These are phyloP conservation scores for Amphibolis antarctica DNA, from an alignment of 106 monocot species.

Conservation along the genomic window DNA sequence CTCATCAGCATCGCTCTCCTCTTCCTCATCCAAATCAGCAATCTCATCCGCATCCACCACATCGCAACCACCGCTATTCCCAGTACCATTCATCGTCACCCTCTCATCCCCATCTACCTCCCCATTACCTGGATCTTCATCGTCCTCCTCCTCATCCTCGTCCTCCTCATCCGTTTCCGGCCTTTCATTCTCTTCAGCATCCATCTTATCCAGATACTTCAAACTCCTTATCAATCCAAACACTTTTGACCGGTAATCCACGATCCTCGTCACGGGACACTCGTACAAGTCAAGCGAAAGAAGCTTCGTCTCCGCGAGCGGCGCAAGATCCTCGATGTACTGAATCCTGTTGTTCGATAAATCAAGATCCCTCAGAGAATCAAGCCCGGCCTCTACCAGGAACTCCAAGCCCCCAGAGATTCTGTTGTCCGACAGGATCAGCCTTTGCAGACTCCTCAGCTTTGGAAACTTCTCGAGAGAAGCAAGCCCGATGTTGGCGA, in stretches of 20 bases:
- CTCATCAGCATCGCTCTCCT: conserved; percentile 82
- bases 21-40: conserved; percentile 65
- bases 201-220: conserved; percentile 90
- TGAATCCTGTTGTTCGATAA: conserved; percentile 91
- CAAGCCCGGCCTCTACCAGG: conserved; percentile 75
- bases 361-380: conserved; percentile 82
- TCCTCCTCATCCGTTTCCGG: conserved; percentile 57
- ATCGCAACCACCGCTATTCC: neutral
- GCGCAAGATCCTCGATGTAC: conserved; percentile 65
- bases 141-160: conserved; percentile 73
- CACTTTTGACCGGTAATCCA: conserved; percentile 73
- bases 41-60: conserved; percentile 10
- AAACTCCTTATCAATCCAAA: conserved; percentile 70
- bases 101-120: conserved; percentile 73
- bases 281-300: conserved; percentile 90
- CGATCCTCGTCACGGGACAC: conserved; percentile 78
- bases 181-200: conserved; percentile 82
- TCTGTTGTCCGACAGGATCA: conserved; percentile 84
- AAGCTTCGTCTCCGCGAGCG: conserved; percentile 57
- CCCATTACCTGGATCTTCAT: conserved; percentile 35
- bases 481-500: conserved; percentile 76
- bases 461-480: conserved; percentile 80
- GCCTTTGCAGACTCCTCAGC: conserved; percentile 53
- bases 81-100: conserved; percentile 24
- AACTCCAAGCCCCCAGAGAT: conserved; percentile 84